Evolutionary conservation across 306 rosid genomes (phyloP).

Genomic region (Senna siamea): DNA sequence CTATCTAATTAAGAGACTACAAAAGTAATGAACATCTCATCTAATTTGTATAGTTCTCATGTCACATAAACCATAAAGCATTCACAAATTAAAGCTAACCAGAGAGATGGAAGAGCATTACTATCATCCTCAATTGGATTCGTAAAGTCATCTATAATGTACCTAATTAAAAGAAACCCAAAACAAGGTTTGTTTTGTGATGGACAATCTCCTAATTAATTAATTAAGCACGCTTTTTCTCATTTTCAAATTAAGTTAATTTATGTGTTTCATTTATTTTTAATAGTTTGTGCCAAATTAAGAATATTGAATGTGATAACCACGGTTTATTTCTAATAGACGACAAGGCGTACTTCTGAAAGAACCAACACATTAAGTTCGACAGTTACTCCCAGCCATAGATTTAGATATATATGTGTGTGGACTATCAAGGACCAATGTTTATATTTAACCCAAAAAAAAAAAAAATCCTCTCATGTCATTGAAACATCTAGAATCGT

Average conservation of each 20-base stretch:
- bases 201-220: neutral
- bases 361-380: conserved; percentile 37
- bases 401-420: conserved; percentile 21
- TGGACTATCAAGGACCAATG: conserved; percentile 28
- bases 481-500: conserved; percentile 2
- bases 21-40: neutral
- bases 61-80: neutral
- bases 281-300: neutral
- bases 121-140: neutral
- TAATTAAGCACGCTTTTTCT: neutral
- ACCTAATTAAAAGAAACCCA: neutral
- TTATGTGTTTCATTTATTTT: conserved; percentile 20
- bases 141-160: no score
- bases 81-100: neutral
- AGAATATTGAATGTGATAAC: conserved; percentile 23
- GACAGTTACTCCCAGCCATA: conserved; percentile 27
- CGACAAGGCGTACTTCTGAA: conserved; percentile 39
- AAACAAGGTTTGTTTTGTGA: neutral
- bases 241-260: neutral
- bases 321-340: conserved; percentile 10
- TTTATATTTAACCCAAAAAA: neutral
- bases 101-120: neutral
- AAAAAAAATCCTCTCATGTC: conserved; percentile 16
- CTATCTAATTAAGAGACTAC: neutral
- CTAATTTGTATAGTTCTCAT: neutral